phyloP scores from a whole-genome alignment of 1,284 basidiomycete species.

The Puccinia triticina region DNA sequence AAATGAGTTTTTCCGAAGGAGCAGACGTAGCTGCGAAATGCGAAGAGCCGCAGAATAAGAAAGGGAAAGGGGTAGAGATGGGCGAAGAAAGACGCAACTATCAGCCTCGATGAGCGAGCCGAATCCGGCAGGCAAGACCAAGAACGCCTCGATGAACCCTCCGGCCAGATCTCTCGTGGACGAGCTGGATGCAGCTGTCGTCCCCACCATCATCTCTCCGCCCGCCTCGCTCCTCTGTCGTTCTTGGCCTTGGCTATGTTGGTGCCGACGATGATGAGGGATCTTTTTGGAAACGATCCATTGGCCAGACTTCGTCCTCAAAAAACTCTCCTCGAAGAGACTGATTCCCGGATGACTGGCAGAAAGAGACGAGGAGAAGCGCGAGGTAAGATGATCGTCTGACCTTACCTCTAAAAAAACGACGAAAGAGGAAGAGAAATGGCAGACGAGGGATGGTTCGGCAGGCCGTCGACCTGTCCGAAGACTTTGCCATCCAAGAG shows the following conservation, averaged over 20 bases:
- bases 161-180: neutral
- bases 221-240: too few species aligned
- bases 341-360: neutral
- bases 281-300: slow-evolving; percentile 39
- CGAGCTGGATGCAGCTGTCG: too few species aligned
- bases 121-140: slow-evolving; percentile 35
- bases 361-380: neutral
- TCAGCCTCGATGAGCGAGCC: slow-evolving; percentile 47
- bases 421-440: neutral
- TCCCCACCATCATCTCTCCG: neutral
- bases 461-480: neutral
- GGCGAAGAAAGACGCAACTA: slow-evolving; percentile 29
- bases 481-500: neutral
- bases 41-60: too few species aligned
- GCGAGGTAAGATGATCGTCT: neutral
- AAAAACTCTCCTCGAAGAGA: slow-evolving; percentile 31
- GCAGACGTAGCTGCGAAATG: too few species aligned
- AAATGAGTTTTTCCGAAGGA: neutral
- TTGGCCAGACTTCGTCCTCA: slow-evolving; percentile 46
- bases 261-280: neutral
- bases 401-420: neutral
- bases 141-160: slow-evolving; percentile 2
- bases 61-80: neutral
- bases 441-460: neutral
- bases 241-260: neutral